Evolutionary conservation across 2,329 filamentous ascomycete species (phyloP), one percentile per base, ranked within the genome.

Genomic region (Orbilia javanica): DNA sequence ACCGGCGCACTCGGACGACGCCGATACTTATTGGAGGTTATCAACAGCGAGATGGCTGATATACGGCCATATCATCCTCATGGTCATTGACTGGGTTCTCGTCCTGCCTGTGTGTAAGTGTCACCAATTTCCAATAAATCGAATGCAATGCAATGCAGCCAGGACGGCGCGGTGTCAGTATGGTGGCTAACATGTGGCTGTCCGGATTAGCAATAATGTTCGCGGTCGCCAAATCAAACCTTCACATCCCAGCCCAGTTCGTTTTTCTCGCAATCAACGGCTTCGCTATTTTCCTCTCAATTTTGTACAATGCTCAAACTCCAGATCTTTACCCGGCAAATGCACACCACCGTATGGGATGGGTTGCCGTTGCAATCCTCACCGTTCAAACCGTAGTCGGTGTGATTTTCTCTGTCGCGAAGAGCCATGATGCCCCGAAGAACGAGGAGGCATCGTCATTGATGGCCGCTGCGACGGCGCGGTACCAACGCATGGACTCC

Each of bases 241-340:
- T 92, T 81, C 91, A 91, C 0, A 86, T 97, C 1, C 86, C 87
- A 0, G 84, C 87, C 0, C 94, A 97, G 82, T 87, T 94, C 77
- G 79, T 86, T 7, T 94, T 95, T 83, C 83, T 92, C 50, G 84
- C 87, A 0, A 83, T 87, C 39, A 93, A 94, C 82, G 87, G 86
- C 2, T 80, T 91, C 1, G 92, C 91, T 18, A 80, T 94, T 25
- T 82, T 93, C 13, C 83, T 92, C 27, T 90, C 89, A 6, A 87
- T 89, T 62, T 85, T 93, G 36, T 97, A 97, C 86, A 93, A 96
- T 83, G 87, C 88, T 73, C 90, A 88, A 79, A 97, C 93, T 0
- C 93, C 94, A 0, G 93, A 97, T 82, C 86, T 97, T 22, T 97
- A 97, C 83, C 90, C 90, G 34, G 91, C 92, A 83, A 97, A 97